Evolutionary conservation across 306 rosid species (phyloP).

Genomic region (Morella rubra): DNA sequence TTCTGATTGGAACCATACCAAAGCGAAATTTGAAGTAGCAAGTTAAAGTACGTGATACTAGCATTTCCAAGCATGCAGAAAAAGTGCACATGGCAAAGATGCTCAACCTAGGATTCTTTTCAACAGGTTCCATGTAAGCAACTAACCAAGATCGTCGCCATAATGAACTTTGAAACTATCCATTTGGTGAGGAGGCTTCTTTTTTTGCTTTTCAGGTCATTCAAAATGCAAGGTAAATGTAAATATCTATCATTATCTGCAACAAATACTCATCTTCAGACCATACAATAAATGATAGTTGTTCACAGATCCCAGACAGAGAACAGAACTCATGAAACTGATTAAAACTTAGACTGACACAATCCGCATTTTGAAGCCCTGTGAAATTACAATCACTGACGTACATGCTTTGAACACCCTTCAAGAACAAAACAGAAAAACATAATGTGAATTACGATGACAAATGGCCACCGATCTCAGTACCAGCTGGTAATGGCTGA

Average conservation of each 20-base stretch:
- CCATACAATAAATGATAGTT: not conserved
- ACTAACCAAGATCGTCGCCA: not conserved
- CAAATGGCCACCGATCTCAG: constrained; percentile 17
- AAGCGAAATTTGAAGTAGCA: constrained; percentile 1
- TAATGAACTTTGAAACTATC: not conserved
- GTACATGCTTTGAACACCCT: not conserved
- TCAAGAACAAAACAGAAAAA: constrained; percentile 1
- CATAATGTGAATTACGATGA: constrained; percentile 16
- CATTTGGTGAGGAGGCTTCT: not conserved
- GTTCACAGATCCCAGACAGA: not conserved
- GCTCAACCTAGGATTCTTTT: not conserved
- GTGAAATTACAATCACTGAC: not conserved
- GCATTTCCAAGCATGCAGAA: constrained; percentile 14
- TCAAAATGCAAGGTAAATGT: not conserved
- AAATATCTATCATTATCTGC: not conserved
- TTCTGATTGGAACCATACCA: not conserved
- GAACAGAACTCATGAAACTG: not conserved
- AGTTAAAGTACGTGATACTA: not conserved
- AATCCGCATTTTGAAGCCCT: not conserved
- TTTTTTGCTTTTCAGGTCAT: not conserved
- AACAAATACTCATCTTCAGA: not conserved
- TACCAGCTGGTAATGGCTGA: constrained; percentile 59
- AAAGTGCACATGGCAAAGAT: not conserved
- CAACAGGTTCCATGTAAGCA: not conserved
- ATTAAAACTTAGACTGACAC: not conserved